Conservation (phyloP, 1,284 basidiomycete genomes). For the Rhodotorula sp. region DNA sequence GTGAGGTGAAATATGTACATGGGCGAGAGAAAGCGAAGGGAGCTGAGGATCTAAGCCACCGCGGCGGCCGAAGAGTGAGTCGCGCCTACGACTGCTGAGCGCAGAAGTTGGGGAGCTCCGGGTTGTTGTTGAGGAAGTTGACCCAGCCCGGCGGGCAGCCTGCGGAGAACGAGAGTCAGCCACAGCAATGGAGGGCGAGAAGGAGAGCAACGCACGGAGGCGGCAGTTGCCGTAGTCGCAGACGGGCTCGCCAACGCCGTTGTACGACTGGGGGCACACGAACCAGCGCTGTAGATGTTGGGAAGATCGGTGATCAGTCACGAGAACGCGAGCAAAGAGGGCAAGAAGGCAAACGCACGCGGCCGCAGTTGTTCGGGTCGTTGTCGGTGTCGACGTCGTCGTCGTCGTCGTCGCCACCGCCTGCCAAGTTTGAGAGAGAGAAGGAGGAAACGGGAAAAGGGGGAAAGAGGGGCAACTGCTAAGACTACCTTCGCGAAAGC, state of each 20-base stretch:
- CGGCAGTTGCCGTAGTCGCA: constrained; percentile 8
- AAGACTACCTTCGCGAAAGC: too few species aligned
- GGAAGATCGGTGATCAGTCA: not conserved
- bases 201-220: constrained; percentile 1
- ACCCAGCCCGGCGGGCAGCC: not conserved
- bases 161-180: not conserved
- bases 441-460: too few species aligned
- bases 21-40: not conserved
- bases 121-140: not conserved
- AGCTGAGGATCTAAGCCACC: not conserved
- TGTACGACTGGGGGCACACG: constrained; percentile 15
- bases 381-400: not conserved
- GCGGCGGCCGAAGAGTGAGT: not conserved
- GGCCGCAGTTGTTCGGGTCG: constrained; percentile 22
- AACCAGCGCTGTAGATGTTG: not conserved
- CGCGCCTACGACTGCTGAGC: not conserved
- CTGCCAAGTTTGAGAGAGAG: not conserved
- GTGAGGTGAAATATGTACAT: not conserved
- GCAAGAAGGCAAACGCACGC: not conserved
- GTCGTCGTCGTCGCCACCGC: not conserved
- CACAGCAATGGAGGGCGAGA: too few species aligned
- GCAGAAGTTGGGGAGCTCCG: not conserved
- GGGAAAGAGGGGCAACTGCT: not conserved
- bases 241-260: constrained; percentile 10
- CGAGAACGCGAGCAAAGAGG: not conserved